phyloP scores from a whole-genome alignment of 805 yeast genomes.

The Schizosaccharomyces japonicus region DNA sequence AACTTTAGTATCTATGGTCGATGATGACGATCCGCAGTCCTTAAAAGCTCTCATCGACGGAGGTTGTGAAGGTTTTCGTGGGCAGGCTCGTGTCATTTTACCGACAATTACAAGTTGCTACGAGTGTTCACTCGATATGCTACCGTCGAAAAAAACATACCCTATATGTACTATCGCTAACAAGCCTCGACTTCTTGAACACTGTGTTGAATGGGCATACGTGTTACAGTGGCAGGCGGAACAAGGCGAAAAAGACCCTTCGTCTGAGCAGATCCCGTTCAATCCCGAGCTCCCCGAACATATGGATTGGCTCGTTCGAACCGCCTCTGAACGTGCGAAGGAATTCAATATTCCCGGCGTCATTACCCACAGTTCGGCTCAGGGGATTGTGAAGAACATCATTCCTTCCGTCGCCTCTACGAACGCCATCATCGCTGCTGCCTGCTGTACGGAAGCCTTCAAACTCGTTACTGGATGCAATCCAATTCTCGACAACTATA shows the following conservation, averaged over 20 bases:
- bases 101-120: slow-evolving; percentile 77
- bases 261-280: slow-evolving; percentile 19
- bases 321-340: slow-evolving; percentile 35
- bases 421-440: slow-evolving; percentile 61
- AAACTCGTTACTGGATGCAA: slow-evolving; percentile 50
- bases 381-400: slow-evolving; percentile 76
- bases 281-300: slow-evolving; percentile 50
- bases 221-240: slow-evolving; percentile 36
- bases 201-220: slow-evolving; percentile 77
- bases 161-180: slow-evolving; percentile 89
- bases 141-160: slow-evolving; percentile 34
- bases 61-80: slow-evolving; percentile 76
- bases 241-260: not conserved
- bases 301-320: slow-evolving; percentile 34
- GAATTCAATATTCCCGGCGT: slow-evolving; percentile 47
- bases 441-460: slow-evolving; percentile 67
- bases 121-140: slow-evolving; percentile 66
- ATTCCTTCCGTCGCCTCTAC: slow-evolving; percentile 89
- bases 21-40: slow-evolving; percentile 22
- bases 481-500: slow-evolving; percentile 47
- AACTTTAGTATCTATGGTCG: slow-evolving; percentile 39
- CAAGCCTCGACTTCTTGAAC: slow-evolving; percentile 84
- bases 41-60: slow-evolving; percentile 66
- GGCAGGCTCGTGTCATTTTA: slow-evolving; percentile 66
- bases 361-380: slow-evolving; percentile 26